phyloP scores from a whole-genome alignment of 345 rosid species.

The Eutrema yunnanense region DNA sequence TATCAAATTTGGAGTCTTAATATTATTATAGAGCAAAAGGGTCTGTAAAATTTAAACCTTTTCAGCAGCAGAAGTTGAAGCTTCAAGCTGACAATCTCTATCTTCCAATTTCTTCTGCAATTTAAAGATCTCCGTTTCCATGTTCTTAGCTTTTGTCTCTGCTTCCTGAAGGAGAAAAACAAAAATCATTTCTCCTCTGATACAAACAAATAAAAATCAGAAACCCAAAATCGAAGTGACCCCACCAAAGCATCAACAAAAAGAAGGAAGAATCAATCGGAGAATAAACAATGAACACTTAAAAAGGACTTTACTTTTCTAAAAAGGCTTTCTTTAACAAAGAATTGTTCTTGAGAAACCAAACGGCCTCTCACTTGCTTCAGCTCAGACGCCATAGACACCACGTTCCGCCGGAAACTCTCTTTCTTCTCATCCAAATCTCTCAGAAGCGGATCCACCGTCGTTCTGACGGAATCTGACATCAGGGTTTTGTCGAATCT shows the following conservation, averaged over 20 bases:
- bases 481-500: conserved; percentile 23
- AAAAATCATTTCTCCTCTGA: neutral
- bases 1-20: neutral
- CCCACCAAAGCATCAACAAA: conserved; percentile 31
- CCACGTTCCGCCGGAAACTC: conserved; percentile 74
- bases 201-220: neutral
- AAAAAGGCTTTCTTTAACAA: conserved; percentile 55
- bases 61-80: conserved; percentile 63
- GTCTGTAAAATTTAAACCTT: conserved; percentile 42
- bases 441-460: conserved; percentile 66
- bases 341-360: conserved; percentile 65
- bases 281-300: neutral
- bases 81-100: conserved; percentile 53
- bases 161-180: conserved; percentile 51
- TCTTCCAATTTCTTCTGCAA: conserved; percentile 66
- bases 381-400: conserved; percentile 76
- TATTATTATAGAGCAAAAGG: neutral
- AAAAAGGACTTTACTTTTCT: conserved; percentile 49
- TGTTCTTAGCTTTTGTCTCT: conserved; percentile 55
- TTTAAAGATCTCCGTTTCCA: conserved; percentile 56
- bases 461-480: conserved; percentile 28
- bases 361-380: conserved; percentile 76
- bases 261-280: conserved; percentile 4
- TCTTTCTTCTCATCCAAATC: conserved; percentile 91
- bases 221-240: conserved; percentile 15